These are phyloP conservation scores for Gracilaria caudata DNA, from an alignment of 23 red algal species.

Conservation along the genomic window DNA sequence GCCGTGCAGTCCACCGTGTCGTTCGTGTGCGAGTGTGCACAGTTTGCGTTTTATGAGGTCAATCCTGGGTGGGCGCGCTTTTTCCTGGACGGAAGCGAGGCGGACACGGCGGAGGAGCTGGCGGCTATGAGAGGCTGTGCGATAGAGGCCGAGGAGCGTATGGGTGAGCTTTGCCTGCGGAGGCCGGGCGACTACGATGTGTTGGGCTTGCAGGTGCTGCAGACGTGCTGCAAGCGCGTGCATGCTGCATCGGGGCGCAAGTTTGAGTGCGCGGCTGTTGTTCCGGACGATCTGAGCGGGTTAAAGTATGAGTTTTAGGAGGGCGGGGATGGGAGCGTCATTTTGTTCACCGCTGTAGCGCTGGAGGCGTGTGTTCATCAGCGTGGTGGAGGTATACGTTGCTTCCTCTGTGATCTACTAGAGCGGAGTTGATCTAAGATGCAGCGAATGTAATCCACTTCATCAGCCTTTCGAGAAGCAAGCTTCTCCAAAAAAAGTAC, in stretches of 20 bases:
- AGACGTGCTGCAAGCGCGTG: conserved; percentile 44
- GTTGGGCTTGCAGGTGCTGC: conserved; percentile 24
- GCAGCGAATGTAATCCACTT: too few species aligned
- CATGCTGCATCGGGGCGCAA: background rate
- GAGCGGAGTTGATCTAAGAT: too few species aligned
- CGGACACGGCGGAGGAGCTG: background rate
- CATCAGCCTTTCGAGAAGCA: too few species aligned
- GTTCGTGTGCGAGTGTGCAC: conserved; percentile 1
- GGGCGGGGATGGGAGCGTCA: too few species aligned
- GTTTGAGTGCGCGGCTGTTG: conserved; percentile 6
- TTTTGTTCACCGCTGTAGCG: too few species aligned
- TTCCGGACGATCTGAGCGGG: background rate
- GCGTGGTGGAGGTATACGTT: too few species aligned
- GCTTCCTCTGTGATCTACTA: too few species aligned
- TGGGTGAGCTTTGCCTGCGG: background rate
- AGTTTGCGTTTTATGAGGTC: background rate
- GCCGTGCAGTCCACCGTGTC: background rate
- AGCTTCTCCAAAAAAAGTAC: too few species aligned
- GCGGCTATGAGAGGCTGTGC: background rate
- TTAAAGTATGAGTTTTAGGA: background rate
- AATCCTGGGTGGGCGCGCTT: background rate
- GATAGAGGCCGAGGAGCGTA: background rate
- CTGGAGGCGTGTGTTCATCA: too few species aligned
- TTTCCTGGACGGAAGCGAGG: background rate
- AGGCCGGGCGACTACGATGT: conserved; percentile 30